These are phyloP conservation scores for Annulohypoxylon bovei DNA, from an alignment of 495 filamentous ascomycete genomes.

Conservation along the genomic window DNA sequence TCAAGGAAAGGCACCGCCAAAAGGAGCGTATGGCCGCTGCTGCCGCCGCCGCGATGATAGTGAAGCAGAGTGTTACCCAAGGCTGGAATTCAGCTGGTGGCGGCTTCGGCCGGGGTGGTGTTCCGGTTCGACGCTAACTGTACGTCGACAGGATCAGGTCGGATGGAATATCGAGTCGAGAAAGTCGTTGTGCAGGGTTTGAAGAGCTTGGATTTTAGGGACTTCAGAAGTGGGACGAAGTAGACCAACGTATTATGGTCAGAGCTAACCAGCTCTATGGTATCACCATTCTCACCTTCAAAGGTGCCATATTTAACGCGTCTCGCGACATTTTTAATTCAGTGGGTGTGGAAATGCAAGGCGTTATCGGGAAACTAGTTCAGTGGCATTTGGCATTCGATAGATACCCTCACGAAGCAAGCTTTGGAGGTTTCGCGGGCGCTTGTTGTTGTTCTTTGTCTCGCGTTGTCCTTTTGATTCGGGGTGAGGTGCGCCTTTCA, in stretches of 20 bases:
- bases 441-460: constrained; percentile 35
- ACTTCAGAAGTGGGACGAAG: constrained; percentile 5
- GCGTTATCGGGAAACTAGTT: constrained; percentile 31
- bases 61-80: constrained; percentile 84
- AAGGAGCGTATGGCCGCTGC: constrained; percentile 91
- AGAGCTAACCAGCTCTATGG: not conserved
- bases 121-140: constrained; percentile 49
- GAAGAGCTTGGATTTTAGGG: constrained; percentile 36
- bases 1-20: constrained; percentile 90
- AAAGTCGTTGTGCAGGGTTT: constrained; percentile 31
- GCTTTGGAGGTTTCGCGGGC: constrained; percentile 36
- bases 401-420: constrained; percentile 43
- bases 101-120: constrained; percentile 67
- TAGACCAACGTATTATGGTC: not conserved
- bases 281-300: not conserved
- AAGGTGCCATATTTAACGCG: not conserved
- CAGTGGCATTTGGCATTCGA: constrained; percentile 40
- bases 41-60: constrained; percentile 92
- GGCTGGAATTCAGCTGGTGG: constrained; percentile 68
- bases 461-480: constrained; percentile 12
- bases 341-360: constrained; percentile 1
- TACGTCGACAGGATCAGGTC: constrained; percentile 3
- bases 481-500: constrained; percentile 36
- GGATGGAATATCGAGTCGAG: constrained; percentile 12
- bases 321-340: constrained; percentile 13